These are phyloP conservation scores for Obelidium mucronatum DNA, from an alignment of 192 early-diverging fungal genomes.

Conservation along the genomic window DNA sequence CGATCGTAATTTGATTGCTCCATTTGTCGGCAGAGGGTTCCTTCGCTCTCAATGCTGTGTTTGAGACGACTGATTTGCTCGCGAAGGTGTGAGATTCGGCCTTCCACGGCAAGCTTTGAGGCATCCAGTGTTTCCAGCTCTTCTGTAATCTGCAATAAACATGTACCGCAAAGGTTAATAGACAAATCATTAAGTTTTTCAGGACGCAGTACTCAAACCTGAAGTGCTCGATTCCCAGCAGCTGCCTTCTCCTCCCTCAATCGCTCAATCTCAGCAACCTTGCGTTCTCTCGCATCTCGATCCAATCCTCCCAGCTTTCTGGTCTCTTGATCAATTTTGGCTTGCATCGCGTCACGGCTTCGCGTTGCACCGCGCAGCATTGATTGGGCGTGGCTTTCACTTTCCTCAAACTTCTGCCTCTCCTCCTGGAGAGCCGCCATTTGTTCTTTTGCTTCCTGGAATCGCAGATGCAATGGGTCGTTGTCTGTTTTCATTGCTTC, in stretches of 20 bases:
- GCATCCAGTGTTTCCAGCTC: constrained; percentile 41
- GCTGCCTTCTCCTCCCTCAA: constrained; percentile 47
- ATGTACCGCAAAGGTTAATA: too few species aligned
- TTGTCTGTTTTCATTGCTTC: constrained; percentile 10
- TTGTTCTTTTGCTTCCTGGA: not conserved
- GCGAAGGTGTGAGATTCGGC: not conserved
- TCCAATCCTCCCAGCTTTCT: constrained; percentile 49
- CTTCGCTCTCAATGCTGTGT: constrained; percentile 32
- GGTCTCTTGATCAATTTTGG: constrained; percentile 54
- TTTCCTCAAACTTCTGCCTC: constrained; percentile 46
- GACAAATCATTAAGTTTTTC: too few species aligned
- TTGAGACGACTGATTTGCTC: not conserved
- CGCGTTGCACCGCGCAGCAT: not conserved
- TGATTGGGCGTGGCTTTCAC: constrained; percentile 57
- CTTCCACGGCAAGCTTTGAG: not conserved
- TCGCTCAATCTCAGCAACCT: constrained; percentile 46
- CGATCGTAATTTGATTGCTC: constrained; percentile 67
- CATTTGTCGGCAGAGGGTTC: constrained; percentile 58
- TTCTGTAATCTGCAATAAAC: constrained; percentile 22
- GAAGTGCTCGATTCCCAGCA: constrained; percentile 5
- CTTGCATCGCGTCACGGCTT: constrained; percentile 36
- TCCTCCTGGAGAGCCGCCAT: constrained; percentile 9
- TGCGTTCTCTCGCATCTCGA: constrained; percentile 41
- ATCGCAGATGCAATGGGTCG: constrained; percentile 11
- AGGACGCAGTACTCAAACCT: too few species aligned